Conservation (phyloP, 352 stramenopile genomes). For the Globisporangium uncinulatum region DNA sequence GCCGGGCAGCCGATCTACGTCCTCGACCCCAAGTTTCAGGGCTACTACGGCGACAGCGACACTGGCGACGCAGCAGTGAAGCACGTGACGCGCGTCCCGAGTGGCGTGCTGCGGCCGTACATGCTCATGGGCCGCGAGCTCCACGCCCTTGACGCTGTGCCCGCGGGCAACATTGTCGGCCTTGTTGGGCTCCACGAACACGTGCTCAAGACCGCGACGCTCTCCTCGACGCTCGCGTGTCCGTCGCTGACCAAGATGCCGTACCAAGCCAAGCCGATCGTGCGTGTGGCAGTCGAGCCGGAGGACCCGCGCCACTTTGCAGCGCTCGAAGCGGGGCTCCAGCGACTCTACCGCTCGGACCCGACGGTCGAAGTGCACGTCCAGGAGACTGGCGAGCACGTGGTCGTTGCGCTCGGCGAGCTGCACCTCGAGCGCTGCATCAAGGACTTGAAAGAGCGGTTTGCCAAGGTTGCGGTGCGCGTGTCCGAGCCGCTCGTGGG, state of each 20-base stretch:
- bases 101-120: constrained; percentile 63
- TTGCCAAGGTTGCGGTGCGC: constrained; percentile 78
- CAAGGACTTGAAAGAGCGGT: constrained; percentile 87
- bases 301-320: constrained; percentile 84
- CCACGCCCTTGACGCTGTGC: constrained; percentile 63
- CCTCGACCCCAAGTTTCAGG: constrained; percentile 88
- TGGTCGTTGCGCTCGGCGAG: constrained; percentile 88
- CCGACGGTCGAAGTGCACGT: constrained; percentile 91
- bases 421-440: constrained; percentile 90
- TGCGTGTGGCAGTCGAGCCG: constrained; percentile 89
- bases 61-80: constrained; percentile 26
- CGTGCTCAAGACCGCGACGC: constrained; percentile 89
- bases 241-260: constrained; percentile 86
- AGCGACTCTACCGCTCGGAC: constrained; percentile 90
- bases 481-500: constrained; percentile 86
- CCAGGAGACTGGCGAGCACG: constrained; percentile 86
- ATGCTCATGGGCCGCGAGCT: constrained; percentile 93
- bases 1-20: constrained; percentile 65
- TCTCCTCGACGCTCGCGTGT: constrained; percentile 73
- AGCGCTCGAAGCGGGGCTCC: constrained; percentile 79
- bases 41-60: constrained; percentile 28
- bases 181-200: constrained; percentile 84
- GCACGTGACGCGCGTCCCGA: constrained; percentile 52
- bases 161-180: constrained; percentile 88
- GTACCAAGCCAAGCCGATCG: constrained; percentile 89